A percentile compares a stretch with the other conserved stretches of the same genome.
Conservation (phyloP, 2,329 filamentous ascomycete genomes). For the Aureobasidium sp. region DNA sequence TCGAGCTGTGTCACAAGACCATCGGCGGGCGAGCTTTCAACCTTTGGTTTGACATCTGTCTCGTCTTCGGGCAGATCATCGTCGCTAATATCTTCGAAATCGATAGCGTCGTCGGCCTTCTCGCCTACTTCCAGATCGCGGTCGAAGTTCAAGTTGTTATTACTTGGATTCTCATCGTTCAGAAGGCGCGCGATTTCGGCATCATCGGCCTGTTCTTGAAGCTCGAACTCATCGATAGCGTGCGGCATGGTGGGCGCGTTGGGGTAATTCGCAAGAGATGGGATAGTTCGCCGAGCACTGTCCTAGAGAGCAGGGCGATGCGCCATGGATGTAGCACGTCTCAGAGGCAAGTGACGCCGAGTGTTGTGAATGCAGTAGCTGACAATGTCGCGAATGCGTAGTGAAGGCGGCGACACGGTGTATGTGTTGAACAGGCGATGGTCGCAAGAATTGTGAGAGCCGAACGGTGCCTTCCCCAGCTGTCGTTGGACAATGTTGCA, state of each 20-base stretch:
- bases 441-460: background rate
- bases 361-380: background rate
- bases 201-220: constrained; percentile 23
- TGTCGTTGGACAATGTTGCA: background rate
- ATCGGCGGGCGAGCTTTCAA: background rate
- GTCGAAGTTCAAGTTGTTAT: constrained; percentile 25
- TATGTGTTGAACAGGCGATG: background rate
- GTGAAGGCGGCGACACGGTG: background rate
- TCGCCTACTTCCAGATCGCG: constrained; percentile 47
- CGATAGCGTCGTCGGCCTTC: constrained; percentile 87
- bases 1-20: background rate
- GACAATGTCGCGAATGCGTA: background rate
- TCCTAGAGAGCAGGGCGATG: background rate
- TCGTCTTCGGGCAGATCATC: constrained; percentile 83
- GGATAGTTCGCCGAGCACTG: background rate
- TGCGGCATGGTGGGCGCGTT: constrained; percentile 31
- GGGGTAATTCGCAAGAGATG: background rate
- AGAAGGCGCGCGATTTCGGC: constrained; percentile 26
- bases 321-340: constrained; percentile 2
- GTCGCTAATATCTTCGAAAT: constrained; percentile 86
- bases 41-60: constrained; percentile 31
- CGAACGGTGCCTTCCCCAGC: background rate
- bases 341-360: background rate
- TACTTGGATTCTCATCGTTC: constrained; percentile 22
- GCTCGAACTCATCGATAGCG: constrained; percentile 26